phyloP scores from a whole-genome alignment of 345 rosid genomes.

The Streptanthus diversifolius region DNA sequence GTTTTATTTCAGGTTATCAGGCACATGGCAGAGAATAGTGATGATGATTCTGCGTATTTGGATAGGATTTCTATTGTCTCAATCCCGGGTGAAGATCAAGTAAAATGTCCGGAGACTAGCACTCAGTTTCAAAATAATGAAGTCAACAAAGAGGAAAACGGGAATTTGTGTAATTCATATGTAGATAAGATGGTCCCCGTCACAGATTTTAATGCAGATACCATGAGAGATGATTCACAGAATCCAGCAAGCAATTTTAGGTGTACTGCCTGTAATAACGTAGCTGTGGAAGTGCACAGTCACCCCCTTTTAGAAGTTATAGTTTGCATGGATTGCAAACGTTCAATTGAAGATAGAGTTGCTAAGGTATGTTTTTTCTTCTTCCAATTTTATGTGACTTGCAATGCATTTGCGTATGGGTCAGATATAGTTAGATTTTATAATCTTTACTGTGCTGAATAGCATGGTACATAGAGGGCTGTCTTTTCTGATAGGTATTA shows the following conservation, averaged over 20 bases:
- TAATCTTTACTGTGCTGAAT: background rate
- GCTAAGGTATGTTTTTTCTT: conserved; percentile 57
- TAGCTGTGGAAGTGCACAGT: conserved; percentile 58
- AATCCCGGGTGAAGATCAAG: conserved; percentile 20
- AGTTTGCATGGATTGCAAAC: conserved; percentile 82
- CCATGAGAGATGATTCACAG: conserved; percentile 31
- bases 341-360: conserved; percentile 57
- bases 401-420: background rate
- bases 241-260: conserved; percentile 40
- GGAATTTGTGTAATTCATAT: conserved; percentile 39
- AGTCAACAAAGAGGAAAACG: conserved; percentile 32
- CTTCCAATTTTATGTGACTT: background rate
- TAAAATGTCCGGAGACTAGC: conserved; percentile 33
- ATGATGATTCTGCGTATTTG: conserved; percentile 27
- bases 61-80: conserved; percentile 26
- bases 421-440: conserved; percentile 1
- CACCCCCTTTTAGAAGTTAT: conserved; percentile 89
- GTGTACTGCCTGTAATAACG: conserved; percentile 77
- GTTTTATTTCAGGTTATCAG: conserved; percentile 31
- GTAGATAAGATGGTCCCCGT: conserved; percentile 44
- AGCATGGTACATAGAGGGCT: background rate
- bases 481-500: conserved; percentile 6
- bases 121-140: conserved; percentile 21
- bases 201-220: conserved; percentile 46
- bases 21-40: conserved; percentile 33